These are phyloP conservation scores for Pichia cactophila DNA, from an alignment of 1,139 yeast genomes.

Conservation along the genomic window DNA sequence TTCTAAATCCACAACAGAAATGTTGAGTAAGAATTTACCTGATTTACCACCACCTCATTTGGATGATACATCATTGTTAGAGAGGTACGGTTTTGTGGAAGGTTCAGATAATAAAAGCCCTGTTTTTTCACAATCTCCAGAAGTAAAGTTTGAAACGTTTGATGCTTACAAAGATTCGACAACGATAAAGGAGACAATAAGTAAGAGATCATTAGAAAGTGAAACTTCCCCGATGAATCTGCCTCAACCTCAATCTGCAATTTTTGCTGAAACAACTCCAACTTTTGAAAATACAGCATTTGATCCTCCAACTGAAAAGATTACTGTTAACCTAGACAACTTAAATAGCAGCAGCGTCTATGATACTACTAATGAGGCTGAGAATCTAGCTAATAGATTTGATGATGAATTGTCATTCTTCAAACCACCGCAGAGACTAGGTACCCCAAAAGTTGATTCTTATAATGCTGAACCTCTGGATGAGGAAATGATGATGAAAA, in stretches of 20 bases:
- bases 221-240: conserved; percentile 6
- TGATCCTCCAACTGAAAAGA: neutral
- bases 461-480: neutral
- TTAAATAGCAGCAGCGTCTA: conserved; percentile 3
- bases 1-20: conserved; percentile 8
- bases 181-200: conserved; percentile 6
- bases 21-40: conserved; percentile 8
- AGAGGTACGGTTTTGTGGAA: conserved; percentile 21
- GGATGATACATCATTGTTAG: conserved; percentile 12
- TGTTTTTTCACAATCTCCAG: conserved; percentile 10
- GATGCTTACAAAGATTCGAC: conserved; percentile 2
- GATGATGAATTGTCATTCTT: conserved; percentile 4
- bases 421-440: conserved; percentile 7
- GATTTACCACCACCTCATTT: conserved; percentile 9
- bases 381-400: neutral
- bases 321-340: neutral
- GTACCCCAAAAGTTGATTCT: neutral
- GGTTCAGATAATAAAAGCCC: conserved; percentile 14
- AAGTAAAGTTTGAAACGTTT: conserved; percentile 4
- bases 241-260: conserved; percentile 12
- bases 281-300: neutral
- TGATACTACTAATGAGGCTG: conserved; percentile 2
- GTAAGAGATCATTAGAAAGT: conserved; percentile 10
- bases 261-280: conserved; percentile 8
- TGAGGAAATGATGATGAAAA: neutral